Conservation (phyloP, 306 rosid genomes). For the Cyamopsis tetragonoloba region DNA sequence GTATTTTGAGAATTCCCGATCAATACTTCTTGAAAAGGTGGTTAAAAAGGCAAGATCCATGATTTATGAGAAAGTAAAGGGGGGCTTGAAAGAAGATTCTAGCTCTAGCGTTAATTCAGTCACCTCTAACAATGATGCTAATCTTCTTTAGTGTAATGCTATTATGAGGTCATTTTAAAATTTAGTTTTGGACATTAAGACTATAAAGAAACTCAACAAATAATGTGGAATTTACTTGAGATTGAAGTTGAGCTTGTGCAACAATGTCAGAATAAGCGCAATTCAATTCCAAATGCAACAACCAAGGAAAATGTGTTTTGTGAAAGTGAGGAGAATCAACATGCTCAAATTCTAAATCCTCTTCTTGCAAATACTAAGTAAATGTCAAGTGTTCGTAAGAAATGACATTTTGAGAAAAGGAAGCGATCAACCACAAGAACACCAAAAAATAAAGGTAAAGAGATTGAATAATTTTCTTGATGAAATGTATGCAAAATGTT, state of each 20-base stretch:
- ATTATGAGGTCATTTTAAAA: neutral
- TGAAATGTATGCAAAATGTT: too few relatives aligned
- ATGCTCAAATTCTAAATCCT: neutral
- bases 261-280: neutral
- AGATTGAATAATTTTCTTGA: too few relatives aligned
- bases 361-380: neutral
- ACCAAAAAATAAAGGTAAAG: too few relatives aligned
- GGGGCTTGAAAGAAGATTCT: neutral
- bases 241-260: neutral
- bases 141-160: neutral
- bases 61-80: neutral
- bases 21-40: neutral
- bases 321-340: neutral
- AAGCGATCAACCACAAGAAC: too few relatives aligned
- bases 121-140: neutral
- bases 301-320: neutral
- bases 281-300: neutral
- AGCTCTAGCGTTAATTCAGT: neutral
- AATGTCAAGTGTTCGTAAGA: too few relatives aligned
- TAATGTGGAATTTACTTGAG: neutral
- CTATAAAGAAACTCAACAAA: neutral
- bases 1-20: neutral
- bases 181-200: neutral
- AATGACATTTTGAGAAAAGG: too few relatives aligned
- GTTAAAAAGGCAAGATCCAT: neutral